phyloP scores from a whole-genome alignment of 768 basidiomycete species.

The Suillus bovinus region DNA sequence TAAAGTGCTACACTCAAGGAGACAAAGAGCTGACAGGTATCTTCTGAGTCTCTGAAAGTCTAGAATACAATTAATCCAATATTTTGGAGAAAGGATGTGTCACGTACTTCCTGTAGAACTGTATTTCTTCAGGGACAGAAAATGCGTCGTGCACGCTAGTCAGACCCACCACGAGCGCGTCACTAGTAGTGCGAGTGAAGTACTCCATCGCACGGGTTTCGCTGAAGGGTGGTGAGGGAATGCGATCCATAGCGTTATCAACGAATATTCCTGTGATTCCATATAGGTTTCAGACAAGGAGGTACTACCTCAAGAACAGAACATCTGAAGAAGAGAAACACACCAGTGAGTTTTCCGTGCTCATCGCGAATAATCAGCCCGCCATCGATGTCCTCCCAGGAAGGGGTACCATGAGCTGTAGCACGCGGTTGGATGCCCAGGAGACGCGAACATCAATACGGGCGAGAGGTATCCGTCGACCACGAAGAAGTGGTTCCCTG shows the following conservation, averaged over 20 bases:
- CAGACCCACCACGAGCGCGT: constrained; percentile 77
- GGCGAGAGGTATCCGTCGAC: constrained; percentile 68
- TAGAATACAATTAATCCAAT: constrained; percentile 29
- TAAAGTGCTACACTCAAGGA: neutral
- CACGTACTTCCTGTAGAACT: constrained; percentile 65
- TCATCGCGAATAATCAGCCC: constrained; percentile 70
- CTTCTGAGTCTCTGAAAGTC: constrained; percentile 65
- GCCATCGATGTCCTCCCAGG: constrained; percentile 64
- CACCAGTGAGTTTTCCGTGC: constrained; percentile 69
- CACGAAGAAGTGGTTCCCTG: constrained; percentile 62
- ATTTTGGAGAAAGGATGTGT: neutral
- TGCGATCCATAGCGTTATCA: constrained; percentile 84
- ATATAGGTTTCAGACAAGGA: neutral
- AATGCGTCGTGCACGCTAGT: constrained; percentile 88
- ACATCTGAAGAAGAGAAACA: constrained; percentile 14
- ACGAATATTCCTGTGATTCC: constrained; percentile 61
- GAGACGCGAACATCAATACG: constrained; percentile 84
- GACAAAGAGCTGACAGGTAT: constrained; percentile 56
- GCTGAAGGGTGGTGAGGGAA: constrained; percentile 66
- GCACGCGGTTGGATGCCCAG: constrained; percentile 80
- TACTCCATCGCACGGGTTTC: constrained; percentile 56
- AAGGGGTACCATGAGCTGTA: constrained; percentile 61
- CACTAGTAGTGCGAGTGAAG: constrained; percentile 61
- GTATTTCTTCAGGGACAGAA: constrained; percentile 48
- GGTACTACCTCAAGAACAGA: neutral